Evolutionary conservation across 257 asterid genomes (phyloP).

Genomic region (Capsicum pubescens): DNA sequence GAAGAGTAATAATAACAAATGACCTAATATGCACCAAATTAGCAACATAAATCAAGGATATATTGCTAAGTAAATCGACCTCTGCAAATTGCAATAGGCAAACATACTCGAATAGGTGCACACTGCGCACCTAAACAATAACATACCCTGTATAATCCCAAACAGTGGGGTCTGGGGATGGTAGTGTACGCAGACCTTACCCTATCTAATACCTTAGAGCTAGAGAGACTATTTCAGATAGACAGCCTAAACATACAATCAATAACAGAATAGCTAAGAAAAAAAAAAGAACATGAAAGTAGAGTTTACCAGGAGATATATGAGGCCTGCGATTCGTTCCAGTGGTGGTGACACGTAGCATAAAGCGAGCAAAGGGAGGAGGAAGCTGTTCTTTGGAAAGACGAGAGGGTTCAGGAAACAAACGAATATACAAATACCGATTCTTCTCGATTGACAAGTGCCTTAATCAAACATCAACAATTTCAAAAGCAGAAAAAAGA

Average conservation of each 20-base stretch:
- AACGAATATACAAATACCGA: slow-evolving; percentile 68
- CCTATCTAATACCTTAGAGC: too few species aligned
- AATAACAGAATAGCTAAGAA: not conserved
- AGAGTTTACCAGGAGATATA: slow-evolving; percentile 67
- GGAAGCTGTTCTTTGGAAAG: slow-evolving; percentile 87
- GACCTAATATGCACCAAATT: too few species aligned
- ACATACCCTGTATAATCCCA: too few species aligned
- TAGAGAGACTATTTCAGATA: too few species aligned
- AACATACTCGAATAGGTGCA: not conserved
- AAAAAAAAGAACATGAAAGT: not conserved
- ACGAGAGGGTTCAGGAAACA: slow-evolving; percentile 80
- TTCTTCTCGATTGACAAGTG: slow-evolving; percentile 65
- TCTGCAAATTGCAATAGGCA: not conserved
- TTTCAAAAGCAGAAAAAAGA: too few species aligned
- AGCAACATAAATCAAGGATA: too few species aligned
- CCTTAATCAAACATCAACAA: slow-evolving; percentile 42
- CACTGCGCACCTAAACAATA: too few species aligned
- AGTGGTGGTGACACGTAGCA: slow-evolving; percentile 65
- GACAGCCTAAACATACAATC: not conserved
- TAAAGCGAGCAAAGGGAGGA: slow-evolving; percentile 87
- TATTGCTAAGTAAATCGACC: too few species aligned
- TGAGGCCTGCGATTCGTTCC: slow-evolving; percentile 70
- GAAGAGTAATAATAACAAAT: too few species aligned
- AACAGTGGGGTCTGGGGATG: too few species aligned
- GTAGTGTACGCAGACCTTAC: too few species aligned